Percentiles rank a stretch among this genome's conserved stretches.
phyloP scores from a whole-genome alignment of 495 filamentous ascomycete species.

The Hypoxylon trugodes region DNA sequence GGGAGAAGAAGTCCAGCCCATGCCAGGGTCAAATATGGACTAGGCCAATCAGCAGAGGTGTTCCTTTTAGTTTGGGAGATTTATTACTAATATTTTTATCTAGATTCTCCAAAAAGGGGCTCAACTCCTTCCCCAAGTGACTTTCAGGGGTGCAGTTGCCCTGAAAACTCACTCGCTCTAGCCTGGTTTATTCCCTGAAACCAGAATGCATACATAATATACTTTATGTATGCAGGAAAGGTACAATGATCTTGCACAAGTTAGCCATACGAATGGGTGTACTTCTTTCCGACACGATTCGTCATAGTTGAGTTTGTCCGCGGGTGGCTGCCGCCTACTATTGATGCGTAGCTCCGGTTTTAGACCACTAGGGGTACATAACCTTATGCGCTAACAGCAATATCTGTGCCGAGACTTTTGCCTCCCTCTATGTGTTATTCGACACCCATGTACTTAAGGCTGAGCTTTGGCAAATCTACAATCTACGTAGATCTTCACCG shows the following conservation, averaged over 20 bases:
- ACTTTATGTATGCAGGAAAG: neutral
- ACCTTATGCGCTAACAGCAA: slow-evolving; percentile 14
- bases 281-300: neutral
- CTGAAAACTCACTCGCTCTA: neutral
- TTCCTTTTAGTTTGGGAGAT: neutral
- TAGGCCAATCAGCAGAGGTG: neutral
- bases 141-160: slow-evolving; percentile 18
- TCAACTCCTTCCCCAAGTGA: slow-evolving; percentile 15
- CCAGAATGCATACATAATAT: neutral
- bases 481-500: neutral
- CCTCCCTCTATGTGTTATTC: neutral
- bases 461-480: slow-evolving; percentile 10
- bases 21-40: too few relatives aligned
- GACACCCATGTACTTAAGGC: slow-evolving; percentile 7
- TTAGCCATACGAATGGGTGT: slow-evolving; percentile 3
- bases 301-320: neutral
- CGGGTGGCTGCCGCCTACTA: slow-evolving; percentile 18
- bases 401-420: slow-evolving; percentile 1
- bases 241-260: neutral
- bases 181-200: neutral
- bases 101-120: neutral
- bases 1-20: too few relatives aligned
- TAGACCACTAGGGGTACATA: neutral
- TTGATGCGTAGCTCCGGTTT: slow-evolving; percentile 7
- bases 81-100: neutral